Evolutionary conservation across 2,329 filamentous ascomycete genomes (phyloP), one percentile per base, ranked within the genome.

Genomic region (Gnomoniopsis sp.): DNA sequence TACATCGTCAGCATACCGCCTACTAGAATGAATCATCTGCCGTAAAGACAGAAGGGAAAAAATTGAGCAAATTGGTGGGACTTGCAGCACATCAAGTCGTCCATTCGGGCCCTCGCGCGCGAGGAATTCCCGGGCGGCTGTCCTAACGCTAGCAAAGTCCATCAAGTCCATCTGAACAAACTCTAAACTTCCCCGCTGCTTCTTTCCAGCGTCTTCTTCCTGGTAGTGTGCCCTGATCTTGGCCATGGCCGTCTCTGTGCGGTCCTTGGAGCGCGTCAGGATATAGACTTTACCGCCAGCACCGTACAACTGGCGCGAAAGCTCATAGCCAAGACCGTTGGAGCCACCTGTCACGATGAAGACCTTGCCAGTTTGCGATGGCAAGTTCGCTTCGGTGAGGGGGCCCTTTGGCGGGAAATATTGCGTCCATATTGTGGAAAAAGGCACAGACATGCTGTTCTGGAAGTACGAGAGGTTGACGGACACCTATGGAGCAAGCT

Each of bases 251-350:
- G 60, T 57, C 17, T 65, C 59, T 15, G 59, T 60, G 15, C 63
- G 60, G 36, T 65, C 61, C 26, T 59, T 61, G 6, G 66, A 65
- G 48, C 80, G 76, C 1, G 75, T 77, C 2, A 79, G 77, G 34
- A 83, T 66, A 65, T 82, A 83, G 21, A 83, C 75, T 8, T 73
- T 82, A n/a, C 69, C 79, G 53, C 80, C 77, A 12, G 72, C 73
- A 2, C 68, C 65, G 65, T 84, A 85, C 17, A 85, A 71, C 17
- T 82, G 75, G 23, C 74, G 74, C 48, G 69, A 70, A 10, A 84
- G 72, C 63, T 82, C 78, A 53, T 75, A 72, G 12, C 80, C 80
- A 3, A 81, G 70, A 6, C 66, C 67, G 6, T 62, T 61, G 1
- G 62, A 65, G 1, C 63, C 65, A 22, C 65, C 66, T 2, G 81